Evolutionary conservation across 371 early-diverging fungal species (phyloP).

Genomic region (Apophysomyces trapeziformis): DNA sequence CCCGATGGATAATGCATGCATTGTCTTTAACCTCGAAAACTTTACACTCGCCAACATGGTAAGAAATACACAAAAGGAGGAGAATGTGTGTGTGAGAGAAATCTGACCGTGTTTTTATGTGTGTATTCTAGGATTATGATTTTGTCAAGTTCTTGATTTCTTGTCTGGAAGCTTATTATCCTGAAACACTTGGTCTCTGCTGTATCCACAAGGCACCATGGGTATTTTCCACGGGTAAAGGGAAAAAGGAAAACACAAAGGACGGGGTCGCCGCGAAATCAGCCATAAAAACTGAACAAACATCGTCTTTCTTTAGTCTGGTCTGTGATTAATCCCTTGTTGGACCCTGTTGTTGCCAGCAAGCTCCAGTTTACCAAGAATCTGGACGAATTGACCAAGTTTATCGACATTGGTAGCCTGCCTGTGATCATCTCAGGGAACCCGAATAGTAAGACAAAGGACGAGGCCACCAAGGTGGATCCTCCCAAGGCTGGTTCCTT

Average conservation of each 20-base stretch:
- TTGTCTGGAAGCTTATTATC: conserved; percentile 88
- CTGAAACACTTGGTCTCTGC: conserved; percentile 82
- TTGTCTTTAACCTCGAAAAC: conserved; percentile 85
- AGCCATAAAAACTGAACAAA: background rate
- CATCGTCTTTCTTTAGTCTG: conserved; percentile 50
- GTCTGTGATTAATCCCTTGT: conserved; percentile 78
- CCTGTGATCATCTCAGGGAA: conserved; percentile 40
- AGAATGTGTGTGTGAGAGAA: no score
- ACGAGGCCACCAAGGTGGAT: conserved; percentile 28
- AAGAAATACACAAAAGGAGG: background rate
- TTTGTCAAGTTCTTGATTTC: conserved; percentile 80
- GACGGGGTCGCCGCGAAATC: background rate
- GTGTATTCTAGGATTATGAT: conserved; percentile 61
- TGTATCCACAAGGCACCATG: conserved; percentile 87
- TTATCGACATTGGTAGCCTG: conserved; percentile 51
- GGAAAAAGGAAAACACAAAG: background rate
- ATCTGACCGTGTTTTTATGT: background rate
- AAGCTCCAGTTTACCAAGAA: conserved; percentile 84
- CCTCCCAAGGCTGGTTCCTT: conserved; percentile 22
- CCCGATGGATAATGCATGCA: conserved; percentile 79
- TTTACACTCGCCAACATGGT: conserved; percentile 84
- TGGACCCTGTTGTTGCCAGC: conserved; percentile 91
- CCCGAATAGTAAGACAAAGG: conserved; percentile 30
- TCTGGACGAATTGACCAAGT: conserved; percentile 62
- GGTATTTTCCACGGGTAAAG: conserved; percentile 75